phyloP scores from a whole-genome alignment of 1,284 basidiomycete species.

The Wallemia mellicola region DNA sequence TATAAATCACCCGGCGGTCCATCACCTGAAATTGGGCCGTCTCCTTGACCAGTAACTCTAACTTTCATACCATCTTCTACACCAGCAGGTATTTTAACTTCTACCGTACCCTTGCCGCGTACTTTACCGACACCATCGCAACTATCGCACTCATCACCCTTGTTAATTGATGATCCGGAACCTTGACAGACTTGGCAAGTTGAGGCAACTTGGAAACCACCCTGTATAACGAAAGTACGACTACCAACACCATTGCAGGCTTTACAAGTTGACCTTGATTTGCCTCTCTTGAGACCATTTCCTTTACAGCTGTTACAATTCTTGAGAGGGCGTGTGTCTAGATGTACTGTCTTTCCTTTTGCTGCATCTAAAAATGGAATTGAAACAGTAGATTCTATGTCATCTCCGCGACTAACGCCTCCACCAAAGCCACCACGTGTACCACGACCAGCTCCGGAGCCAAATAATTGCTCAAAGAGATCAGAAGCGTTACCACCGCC shows the following conservation, averaged over 20 bases:
- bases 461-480: not conserved
- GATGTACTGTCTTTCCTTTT: conserved; percentile 50
- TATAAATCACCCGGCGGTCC: conserved; percentile 58
- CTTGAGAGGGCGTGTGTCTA: conserved; percentile 52
- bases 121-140: conserved; percentile 76
- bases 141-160: conserved; percentile 40
- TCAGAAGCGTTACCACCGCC: no score
- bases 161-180: conserved; percentile 49
- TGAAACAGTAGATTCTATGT: conserved; percentile 47
- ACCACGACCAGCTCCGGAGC: conserved; percentile 21
- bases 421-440: conserved; percentile 17
- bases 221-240: conserved; percentile 66
- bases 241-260: conserved; percentile 66
- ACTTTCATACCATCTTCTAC: conserved; percentile 93
- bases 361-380: conserved; percentile 78
- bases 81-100: conserved; percentile 37
- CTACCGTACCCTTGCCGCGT: conserved; percentile 41
- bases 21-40: conserved; percentile 48
- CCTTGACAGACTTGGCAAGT: conserved; percentile 66
- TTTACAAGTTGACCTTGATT: conserved; percentile 49
- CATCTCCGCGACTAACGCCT: conserved; percentile 33
- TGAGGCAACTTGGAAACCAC: conserved; percentile 89
- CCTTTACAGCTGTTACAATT: conserved; percentile 64
- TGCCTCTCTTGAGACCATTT: conserved; percentile 56
- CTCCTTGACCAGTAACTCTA: conserved; percentile 52